Conservation (phyloP, 2,329 filamentous ascomycete genomes). For the Colletotrichum eleusines region DNA sequence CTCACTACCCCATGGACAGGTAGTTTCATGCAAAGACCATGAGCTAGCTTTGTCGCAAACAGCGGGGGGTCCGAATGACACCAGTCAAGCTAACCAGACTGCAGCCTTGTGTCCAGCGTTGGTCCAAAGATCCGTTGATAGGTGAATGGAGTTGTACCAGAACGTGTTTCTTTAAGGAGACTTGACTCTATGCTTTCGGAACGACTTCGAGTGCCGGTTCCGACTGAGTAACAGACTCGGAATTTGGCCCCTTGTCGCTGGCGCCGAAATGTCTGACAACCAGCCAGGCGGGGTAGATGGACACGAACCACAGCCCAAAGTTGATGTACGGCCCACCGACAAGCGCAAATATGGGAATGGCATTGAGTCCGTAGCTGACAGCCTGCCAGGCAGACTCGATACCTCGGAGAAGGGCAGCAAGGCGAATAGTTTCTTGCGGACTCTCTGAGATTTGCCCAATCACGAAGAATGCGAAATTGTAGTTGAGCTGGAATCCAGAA, state of each 20-base stretch:
- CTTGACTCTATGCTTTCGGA: neutral
- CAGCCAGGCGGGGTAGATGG: slow-evolving; percentile 73
- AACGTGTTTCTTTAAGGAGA: neutral
- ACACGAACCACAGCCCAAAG: slow-evolving; percentile 72
- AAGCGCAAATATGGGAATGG: slow-evolving; percentile 69
- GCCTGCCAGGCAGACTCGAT: slow-evolving; percentile 78
- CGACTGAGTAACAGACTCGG: slow-evolving; percentile 4
- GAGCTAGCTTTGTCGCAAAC: neutral
- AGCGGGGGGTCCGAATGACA: neutral
- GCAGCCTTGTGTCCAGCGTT: fast-evolving
- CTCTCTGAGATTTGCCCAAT: slow-evolving; percentile 71
- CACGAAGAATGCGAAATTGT: slow-evolving; percentile 77
- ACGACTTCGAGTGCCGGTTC: neutral
- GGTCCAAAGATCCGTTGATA: too few relatives aligned
- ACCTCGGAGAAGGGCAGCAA: slow-evolving; percentile 72
- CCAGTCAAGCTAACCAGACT: neutral
- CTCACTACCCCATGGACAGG: too few relatives aligned
- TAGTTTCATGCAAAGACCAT: too few relatives aligned
- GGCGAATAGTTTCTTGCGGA: slow-evolving; percentile 72
- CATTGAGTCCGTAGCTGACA: slow-evolving; percentile 74
- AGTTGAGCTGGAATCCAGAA: slow-evolving; percentile 77
- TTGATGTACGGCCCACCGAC: slow-evolving; percentile 75
- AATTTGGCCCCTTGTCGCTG: neutral
- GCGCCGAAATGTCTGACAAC: slow-evolving; percentile 50
- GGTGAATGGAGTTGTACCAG: neutral